Percentiles rank a stretch among this genome's conserved stretches.
Evolutionary conservation across 768 basidiomycete species (phyloP).

Genomic region (Boletus sensibilis): DNA sequence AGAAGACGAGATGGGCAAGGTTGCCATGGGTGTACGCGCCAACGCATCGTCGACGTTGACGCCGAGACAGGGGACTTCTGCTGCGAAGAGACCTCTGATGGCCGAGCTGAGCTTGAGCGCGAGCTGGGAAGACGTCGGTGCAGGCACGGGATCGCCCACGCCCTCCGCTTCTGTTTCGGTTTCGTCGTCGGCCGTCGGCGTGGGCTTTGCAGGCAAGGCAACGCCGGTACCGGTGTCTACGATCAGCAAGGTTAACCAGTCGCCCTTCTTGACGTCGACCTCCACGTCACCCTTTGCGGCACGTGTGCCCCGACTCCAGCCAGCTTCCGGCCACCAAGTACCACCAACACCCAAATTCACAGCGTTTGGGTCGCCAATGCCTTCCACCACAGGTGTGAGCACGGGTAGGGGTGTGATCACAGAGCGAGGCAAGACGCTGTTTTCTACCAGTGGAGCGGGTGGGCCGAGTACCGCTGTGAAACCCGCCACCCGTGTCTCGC

Average conservation of each 20-base stretch:
- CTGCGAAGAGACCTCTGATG: slow-evolving; percentile 21
- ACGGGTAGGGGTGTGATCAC: slow-evolving; percentile 8
- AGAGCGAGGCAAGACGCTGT: slow-evolving; percentile 19
- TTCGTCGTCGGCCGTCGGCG: slow-evolving; percentile 3
- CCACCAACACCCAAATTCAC: slow-evolving; percentile 25
- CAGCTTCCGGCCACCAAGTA: background rate
- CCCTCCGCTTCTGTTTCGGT: slow-evolving; percentile 9
- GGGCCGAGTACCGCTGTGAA: slow-evolving; percentile 4
- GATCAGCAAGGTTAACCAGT: background rate
- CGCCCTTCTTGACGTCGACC: background rate
- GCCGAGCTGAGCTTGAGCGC: slow-evolving; percentile 46
- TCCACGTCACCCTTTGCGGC: slow-evolving; percentile 9
- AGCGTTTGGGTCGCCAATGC: slow-evolving; percentile 28
- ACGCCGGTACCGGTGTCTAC: background rate
- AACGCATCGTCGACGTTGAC: slow-evolving; percentile 1
- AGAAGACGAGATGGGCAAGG: slow-evolving; percentile 54
- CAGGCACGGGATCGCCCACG: slow-evolving; percentile 17
- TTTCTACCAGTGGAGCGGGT: slow-evolving; percentile 1
- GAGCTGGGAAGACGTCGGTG: slow-evolving; percentile 62
- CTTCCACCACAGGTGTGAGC: background rate
- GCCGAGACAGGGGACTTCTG: slow-evolving; percentile 6
- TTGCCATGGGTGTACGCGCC: slow-evolving; percentile 25
- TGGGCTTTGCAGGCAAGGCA: slow-evolving; percentile 4
- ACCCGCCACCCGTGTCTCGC: slow-evolving; percentile 16
- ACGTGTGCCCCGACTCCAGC: slow-evolving; percentile 2